Base-by-base conservation (phyloP, 164 flowering plant genomes). In the Aristolochia contorta region DNA sequence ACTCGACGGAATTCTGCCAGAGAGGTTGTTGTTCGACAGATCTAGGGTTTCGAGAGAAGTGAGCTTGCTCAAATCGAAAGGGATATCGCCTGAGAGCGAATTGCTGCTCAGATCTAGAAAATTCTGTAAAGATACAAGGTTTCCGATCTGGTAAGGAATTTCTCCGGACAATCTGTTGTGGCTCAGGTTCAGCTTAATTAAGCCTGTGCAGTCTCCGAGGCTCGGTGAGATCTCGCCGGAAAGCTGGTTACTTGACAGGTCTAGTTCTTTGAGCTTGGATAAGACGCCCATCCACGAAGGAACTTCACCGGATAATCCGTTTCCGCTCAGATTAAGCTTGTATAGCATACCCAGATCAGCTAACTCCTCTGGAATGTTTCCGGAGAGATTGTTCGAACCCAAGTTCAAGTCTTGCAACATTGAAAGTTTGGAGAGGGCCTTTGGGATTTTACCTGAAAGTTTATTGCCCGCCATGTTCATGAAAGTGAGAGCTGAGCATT, bases 21-120 rank as follows among this genome's bases (percentile, higher is more conserved):
- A 66, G 10, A 87, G 69, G 1, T 62, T 68, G 65, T 87, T 87
- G 65, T 72, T 60, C 67, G 87, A 82, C 15, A 84, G 77, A 59
- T 87, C 86, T 32, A 86, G 60, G 43, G 63, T 18, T 69, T 74
- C 77, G 66, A 84, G 33, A 0, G 21, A 16, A 1, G 18, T 21
- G 50, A 82, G 68, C 64, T 80, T 77, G 2, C 82, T 78, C 0
- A 84, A 71, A 58, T 77, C 72, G 0, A 32, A 4, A 19, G 90
- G 85, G 48, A 82, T 80, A 15, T 56, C 52, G 9, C 90, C 86
- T 18, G 56, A 10, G 7, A 61, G 25, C 13, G 20, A 45, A 63
- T 85, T 85, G 71, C 67, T 63, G 72, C 86, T 77, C 32, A 85
- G 65, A 60, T 73, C 69, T 65, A 78, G 56, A 62, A 32, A 43